Evolutionary conservation across 352 stramenopile species (phyloP).

Genomic region (Globisporangium iwayamae): DNA sequence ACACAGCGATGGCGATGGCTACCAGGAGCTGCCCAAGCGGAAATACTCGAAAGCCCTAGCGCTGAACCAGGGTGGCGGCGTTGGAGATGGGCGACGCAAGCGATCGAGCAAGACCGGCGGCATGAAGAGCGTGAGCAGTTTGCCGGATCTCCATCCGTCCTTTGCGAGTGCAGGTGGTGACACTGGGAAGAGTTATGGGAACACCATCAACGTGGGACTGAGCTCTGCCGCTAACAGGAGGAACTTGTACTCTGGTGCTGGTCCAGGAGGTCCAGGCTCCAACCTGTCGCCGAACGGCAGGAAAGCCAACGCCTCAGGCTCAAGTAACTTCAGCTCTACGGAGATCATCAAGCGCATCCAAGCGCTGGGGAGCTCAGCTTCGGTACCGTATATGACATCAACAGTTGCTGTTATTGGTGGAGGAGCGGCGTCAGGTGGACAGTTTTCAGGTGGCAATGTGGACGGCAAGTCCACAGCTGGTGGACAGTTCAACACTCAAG

Average conservation of each 20-base stretch:
- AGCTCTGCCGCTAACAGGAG: background rate
- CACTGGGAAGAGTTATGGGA: background rate
- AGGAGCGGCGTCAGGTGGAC: background rate
- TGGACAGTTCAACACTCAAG: background rate
- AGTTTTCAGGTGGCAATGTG: background rate
- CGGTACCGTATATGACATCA: constrained; percentile 20
- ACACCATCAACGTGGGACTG: background rate
- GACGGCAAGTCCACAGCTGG: background rate
- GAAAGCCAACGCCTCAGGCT: background rate
- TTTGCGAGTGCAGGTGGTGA: background rate
- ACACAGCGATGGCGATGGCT: background rate
- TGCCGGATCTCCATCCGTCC: constrained; percentile 34
- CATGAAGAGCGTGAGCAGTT: constrained; percentile 27
- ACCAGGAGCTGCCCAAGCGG: constrained; percentile 9
- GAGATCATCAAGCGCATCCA: constrained; percentile 60
- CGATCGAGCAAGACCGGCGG: constrained; percentile 9
- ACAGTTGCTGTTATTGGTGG: constrained; percentile 10
- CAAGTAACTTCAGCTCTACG: constrained; percentile 24
- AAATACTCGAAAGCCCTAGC: constrained; percentile 14
- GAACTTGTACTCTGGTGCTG: background rate
- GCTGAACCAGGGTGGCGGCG: background rate
- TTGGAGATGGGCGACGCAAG: background rate
- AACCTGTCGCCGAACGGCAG: background rate
- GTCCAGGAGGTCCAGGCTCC: background rate
- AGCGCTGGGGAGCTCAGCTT: constrained; percentile 43